These are phyloP conservation scores for Pythium aquatile DNA, from an alignment of 352 stramenopile genomes.

Conservation along the genomic window DNA sequence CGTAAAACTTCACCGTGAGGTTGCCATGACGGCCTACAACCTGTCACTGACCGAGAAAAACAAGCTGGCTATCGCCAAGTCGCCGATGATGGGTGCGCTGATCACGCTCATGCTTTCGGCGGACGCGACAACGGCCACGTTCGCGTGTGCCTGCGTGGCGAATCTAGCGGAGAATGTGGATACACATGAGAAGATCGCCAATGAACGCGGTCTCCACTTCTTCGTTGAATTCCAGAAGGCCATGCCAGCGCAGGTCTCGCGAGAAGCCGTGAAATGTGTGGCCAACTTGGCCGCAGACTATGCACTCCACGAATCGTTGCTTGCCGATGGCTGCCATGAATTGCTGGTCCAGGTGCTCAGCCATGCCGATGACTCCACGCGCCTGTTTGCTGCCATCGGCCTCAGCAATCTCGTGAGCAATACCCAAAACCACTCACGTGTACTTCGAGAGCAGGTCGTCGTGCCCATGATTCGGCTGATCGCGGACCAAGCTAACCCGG, in stretches of 20 bases:
- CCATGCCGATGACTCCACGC: slow-evolving; percentile 57
- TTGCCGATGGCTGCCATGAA: slow-evolving; percentile 76
- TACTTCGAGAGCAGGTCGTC: slow-evolving; percentile 65
- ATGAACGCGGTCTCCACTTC: slow-evolving; percentile 72
- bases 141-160: slow-evolving; percentile 82
- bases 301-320: slow-evolving; percentile 79
- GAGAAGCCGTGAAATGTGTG: slow-evolving; percentile 74
- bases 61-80: slow-evolving; percentile 91
- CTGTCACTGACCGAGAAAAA: slow-evolving; percentile 94
- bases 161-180: slow-evolving; percentile 93
- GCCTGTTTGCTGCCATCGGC: slow-evolving; percentile 86
- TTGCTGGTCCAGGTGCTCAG: slow-evolving; percentile 76
- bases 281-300: slow-evolving; percentile 82
- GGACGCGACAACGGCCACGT: slow-evolving; percentile 69
- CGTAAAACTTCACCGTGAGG: slow-evolving; percentile 80
- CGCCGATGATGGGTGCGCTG: slow-evolving; percentile 73
- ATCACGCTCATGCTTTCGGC: slow-evolving; percentile 82
- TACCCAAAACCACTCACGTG: slow-evolving; percentile 67
- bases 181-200: slow-evolving; percentile 83
- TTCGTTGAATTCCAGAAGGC: slow-evolving; percentile 65
- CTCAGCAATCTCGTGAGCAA: slow-evolving; percentile 92
- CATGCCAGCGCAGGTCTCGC: slow-evolving; percentile 34
- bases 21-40: slow-evolving; percentile 89
- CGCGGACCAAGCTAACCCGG: slow-evolving; percentile 32
- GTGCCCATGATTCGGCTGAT: slow-evolving; percentile 57